Evolutionary conservation across 192 early-diverging fungal species (phyloP), one percentile per base, ranked within the genome.

Genomic region (Cetraspora pellucida): DNA sequence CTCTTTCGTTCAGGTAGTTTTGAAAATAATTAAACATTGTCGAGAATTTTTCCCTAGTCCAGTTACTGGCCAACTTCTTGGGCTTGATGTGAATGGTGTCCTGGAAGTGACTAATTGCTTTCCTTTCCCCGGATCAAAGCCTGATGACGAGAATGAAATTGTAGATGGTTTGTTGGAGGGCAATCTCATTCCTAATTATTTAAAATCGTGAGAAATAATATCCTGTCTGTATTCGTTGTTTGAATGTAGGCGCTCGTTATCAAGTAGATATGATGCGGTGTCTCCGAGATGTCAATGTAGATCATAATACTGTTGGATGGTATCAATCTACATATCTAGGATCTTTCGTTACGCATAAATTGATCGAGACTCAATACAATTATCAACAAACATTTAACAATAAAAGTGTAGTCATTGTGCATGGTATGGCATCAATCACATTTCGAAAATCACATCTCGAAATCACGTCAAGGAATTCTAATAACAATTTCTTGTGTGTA

Each of bases 11-110:
- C 76, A 89, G 88, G 94, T 95, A 49, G 88, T 96, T n/a, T 86
- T 98, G 52, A 95, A 97, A 87, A 98, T 99, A 84, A 89, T 94
- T 81, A 99, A 99, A 88, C 97, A 98, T 85, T 92, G 93, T 85
- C 90, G 93, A 57, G 94, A 95, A 86, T 89, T 82, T 74, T 87
- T 88, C 83, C 95, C 92, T 69, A 86, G 85, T 66, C 84, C 89
- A 69, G 92, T 91, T 81, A 95, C 94, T 77, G 98, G 98, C 47
- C 93, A 96, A 83, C 87, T 99, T 45, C 90, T 98, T 77, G 98
- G 98, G 31, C 85, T 99, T 73, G 96, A 99, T 82, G 87, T 96
- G 57, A 86, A 90, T 68, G 93, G 93, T 59, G 87, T 91, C n/a
- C 90, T 99, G 45, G 92, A 97, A 84, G 93, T 99, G 67, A 94